phyloP scores from a whole-genome alignment of 805 yeast genomes.

The Candida piceae region DNA sequence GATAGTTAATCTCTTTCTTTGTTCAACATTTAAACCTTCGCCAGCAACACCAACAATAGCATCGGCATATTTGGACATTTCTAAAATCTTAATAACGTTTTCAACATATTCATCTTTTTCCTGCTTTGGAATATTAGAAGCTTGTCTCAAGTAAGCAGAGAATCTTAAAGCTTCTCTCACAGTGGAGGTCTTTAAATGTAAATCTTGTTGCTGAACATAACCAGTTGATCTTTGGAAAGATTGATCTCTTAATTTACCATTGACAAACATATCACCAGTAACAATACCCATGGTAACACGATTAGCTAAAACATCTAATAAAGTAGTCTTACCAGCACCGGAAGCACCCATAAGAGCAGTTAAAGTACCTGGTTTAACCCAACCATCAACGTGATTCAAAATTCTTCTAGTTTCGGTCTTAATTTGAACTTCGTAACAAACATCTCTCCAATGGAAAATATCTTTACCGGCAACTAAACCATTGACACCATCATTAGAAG shows the following conservation, averaged over 20 bases:
- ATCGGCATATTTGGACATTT: conserved; percentile 49
- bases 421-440: conserved; percentile 64
- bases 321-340: conserved; percentile 61
- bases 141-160: conserved; percentile 46
- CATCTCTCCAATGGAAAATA: conserved; percentile 74
- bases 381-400: conserved; percentile 65
- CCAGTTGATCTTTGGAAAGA: conserved; percentile 53
- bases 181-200: conserved; percentile 46
- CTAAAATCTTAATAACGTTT: conserved; percentile 42
- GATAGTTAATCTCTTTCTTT: conserved; percentile 48
- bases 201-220: conserved; percentile 58
- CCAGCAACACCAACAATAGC: conserved; percentile 50
- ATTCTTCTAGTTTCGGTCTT: conserved; percentile 57
- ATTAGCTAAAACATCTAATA: conserved; percentile 48
- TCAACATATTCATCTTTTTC: conserved; percentile 51
- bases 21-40: conserved; percentile 51
- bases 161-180: conserved; percentile 51
- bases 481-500: conserved; percentile 24
- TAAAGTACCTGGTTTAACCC: conserved; percentile 79
- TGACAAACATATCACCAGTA: conserved; percentile 54
- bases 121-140: conserved; percentile 32
- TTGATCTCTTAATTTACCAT: conserved; percentile 42
- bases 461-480: conserved; percentile 34
- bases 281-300: conserved; percentile 52
- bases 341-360: conserved; percentile 69